These are phyloP conservation scores for Globisporangium middletonii DNA, from an alignment of 352 stramenopile species.

Conservation along the genomic window DNA sequence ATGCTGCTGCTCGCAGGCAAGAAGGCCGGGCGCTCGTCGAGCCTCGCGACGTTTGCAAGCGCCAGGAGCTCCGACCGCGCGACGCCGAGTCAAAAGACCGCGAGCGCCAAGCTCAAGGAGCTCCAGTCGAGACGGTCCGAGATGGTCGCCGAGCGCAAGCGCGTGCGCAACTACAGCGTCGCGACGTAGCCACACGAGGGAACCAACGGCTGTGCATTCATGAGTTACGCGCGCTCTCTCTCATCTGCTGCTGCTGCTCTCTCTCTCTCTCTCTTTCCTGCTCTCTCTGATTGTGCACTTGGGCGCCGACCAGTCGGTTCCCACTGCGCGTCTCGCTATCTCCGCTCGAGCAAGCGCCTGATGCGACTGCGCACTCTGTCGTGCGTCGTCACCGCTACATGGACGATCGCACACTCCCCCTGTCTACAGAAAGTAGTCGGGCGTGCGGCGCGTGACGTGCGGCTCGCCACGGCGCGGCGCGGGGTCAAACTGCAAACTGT, in stretches of 20 bases:
- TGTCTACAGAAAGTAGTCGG: constrained; percentile 94
- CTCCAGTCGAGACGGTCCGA: constrained; percentile 65
- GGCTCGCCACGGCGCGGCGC: constrained; percentile 91
- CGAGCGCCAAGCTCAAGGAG: constrained; percentile 64
- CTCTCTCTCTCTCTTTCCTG: neutral
- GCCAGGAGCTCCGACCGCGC: constrained; percentile 27
- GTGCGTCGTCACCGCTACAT: neutral
- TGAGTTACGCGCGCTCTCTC: neutral
- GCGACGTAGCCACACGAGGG: constrained; percentile 14
- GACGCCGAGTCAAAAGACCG: constrained; percentile 51
- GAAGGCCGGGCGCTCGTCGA: constrained; percentile 32
- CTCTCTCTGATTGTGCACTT: neutral
- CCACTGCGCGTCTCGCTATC: neutral
- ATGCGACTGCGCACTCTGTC: too few relatives aligned
- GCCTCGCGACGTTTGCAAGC: constrained; percentile 26
- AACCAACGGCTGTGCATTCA: neutral
- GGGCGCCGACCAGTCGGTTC: too few relatives aligned
- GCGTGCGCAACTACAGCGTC: constrained; percentile 78
- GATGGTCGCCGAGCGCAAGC: constrained; percentile 72
- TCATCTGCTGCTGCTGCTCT: neutral
- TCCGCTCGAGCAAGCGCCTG: neutral
- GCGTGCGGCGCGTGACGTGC: constrained; percentile 90
- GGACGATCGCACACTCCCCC: neutral
- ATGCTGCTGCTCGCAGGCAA: constrained; percentile 66
- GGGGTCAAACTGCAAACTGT: constrained; percentile 93